These are phyloP conservation scores for Miscanthus lutarioriparius DNA, from an alignment of 176 grass and related monocot species.

Conservation along the genomic window DNA sequence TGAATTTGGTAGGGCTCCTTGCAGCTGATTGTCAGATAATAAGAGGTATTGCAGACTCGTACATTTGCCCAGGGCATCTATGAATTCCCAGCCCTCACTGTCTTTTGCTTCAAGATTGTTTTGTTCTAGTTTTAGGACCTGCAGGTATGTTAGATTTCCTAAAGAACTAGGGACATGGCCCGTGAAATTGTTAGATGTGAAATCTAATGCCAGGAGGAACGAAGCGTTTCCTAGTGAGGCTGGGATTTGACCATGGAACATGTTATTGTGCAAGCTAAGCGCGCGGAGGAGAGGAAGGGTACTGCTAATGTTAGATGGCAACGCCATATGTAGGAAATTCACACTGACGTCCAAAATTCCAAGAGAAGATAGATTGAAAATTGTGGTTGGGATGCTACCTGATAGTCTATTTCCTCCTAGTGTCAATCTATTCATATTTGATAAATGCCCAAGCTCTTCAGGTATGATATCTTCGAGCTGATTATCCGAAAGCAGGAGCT, in stretches of 20 bases:
- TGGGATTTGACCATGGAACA: neutral
- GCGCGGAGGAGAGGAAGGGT: rapidly evolving
- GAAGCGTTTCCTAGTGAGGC: neutral
- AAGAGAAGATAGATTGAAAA: no score
- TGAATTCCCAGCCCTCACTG: neutral
- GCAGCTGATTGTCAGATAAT: neutral
- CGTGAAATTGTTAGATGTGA: neutral
- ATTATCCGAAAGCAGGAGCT: neutral
- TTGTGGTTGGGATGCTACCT: no score
- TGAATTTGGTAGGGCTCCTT: neutral
- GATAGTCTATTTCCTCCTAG: no score
- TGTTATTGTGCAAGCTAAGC: neutral
- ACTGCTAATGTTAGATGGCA: neutral
- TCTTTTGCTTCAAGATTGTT: neutral
- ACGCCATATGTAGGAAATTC: no score
- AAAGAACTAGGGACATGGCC: neutral
- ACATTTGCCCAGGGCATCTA: neutral
- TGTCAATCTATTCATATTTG: no score
- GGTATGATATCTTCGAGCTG: no score
- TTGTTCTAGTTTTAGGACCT: neutral
- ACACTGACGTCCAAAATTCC: no score
- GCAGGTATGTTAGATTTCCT: neutral
- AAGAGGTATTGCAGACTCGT: neutral
- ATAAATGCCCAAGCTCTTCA: no score
- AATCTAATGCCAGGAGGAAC: neutral